phyloP scores from a whole-genome alignment of 2,329 filamentous ascomycete species.

The Talaromyces sp. region DNA sequence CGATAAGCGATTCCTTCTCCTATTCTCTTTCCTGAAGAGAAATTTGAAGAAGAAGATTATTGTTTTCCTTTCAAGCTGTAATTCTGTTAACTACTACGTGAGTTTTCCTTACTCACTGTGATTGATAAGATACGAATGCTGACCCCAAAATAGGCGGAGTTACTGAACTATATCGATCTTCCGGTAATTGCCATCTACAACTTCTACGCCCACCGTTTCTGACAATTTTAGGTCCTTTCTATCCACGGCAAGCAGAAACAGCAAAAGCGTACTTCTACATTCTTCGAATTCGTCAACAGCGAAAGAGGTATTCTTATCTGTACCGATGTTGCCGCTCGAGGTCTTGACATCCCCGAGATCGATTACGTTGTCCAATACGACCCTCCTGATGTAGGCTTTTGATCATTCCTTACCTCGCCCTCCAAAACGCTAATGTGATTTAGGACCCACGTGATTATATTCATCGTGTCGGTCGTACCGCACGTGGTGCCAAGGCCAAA shows the following conservation, averaged over 20 bases:
- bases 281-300: slow-evolving; percentile 92
- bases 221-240: slow-evolving; percentile 64
- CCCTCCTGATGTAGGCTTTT: slow-evolving; percentile 65
- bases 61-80: slow-evolving; percentile 90
- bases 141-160: slow-evolving; percentile 61
- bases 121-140: neutral
- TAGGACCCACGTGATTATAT: slow-evolving; percentile 73
- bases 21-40: slow-evolving; percentile 91
- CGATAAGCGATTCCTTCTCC: slow-evolving; percentile 86
- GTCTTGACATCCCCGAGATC: slow-evolving; percentile 90
- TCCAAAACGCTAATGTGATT: slow-evolving; percentile 25
- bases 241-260: slow-evolving; percentile 96
- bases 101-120: neutral
- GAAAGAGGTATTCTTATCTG: slow-evolving; percentile 85
- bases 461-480: slow-evolving; percentile 92
- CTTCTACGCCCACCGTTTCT: slow-evolving; percentile 62
- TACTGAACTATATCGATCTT: slow-evolving; percentile 96
- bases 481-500: slow-evolving; percentile 76
- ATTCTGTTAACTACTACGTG: slow-evolving; percentile 88
- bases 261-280: slow-evolving; percentile 97
- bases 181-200: slow-evolving; percentile 77
- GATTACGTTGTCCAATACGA: slow-evolving; percentile 98
- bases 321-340: slow-evolving; percentile 92
- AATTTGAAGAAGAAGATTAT: slow-evolving; percentile 96
- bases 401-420: too few relatives aligned